Conservation (phyloP, 306 rosid genomes). For the Fagus crenata region DNA sequence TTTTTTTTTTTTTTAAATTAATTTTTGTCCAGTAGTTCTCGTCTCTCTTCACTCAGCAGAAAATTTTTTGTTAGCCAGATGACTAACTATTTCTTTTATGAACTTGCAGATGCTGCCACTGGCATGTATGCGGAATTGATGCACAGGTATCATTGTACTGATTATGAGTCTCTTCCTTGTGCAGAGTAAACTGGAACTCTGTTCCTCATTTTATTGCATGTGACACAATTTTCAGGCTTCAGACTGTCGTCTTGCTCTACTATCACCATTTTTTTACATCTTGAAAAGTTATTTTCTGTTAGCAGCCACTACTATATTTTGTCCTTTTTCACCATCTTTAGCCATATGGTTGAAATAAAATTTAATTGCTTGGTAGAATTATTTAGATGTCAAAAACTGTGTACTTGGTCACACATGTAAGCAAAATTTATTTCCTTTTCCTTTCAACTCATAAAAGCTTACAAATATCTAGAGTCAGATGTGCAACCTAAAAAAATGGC, state of each 20-base stretch:
- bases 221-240: not conserved
- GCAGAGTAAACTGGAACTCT: constrained; percentile 11
- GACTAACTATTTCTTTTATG: constrained; percentile 16
- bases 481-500: not conserved
- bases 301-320: not conserved
- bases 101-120: constrained; percentile 82
- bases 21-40: constrained; percentile 7
- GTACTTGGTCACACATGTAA: not conserved
- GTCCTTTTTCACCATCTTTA: not conserved
- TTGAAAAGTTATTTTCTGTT: not conserved
- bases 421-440: constrained; percentile 7
- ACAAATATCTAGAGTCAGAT: not conserved
- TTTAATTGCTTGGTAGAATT: not conserved
- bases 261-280: not conserved
- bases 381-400: not conserved
- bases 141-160: constrained; percentile 56
- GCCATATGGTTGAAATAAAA: not conserved
- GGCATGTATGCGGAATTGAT: constrained; percentile 78
- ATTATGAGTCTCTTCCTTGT: constrained; percentile 15
- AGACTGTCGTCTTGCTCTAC: not conserved
- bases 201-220: not conserved
- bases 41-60: not conserved
- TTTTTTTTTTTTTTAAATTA: not conserved
- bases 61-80: constrained; percentile 7
- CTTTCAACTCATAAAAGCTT: not conserved